Evolutionary conservation across 1,284 basidiomycete genomes (phyloP).

Genomic region (Sanghuangporus sanghuang): DNA sequence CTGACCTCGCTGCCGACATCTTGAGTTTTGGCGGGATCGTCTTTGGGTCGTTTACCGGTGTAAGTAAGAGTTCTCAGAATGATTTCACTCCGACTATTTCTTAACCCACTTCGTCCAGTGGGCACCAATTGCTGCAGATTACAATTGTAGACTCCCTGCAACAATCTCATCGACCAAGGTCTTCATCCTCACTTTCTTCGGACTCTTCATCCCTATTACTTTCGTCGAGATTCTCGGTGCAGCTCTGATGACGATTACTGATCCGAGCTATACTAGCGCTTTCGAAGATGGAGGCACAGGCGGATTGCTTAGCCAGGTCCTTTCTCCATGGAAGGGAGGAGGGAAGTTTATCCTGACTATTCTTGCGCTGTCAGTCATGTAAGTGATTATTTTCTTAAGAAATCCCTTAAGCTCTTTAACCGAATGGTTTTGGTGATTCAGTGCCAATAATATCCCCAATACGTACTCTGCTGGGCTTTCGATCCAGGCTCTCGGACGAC

Average conservation of each 20-base stretch:
- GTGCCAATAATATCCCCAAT: constrained; percentile 56
- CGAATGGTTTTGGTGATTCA: constrained; percentile 19
- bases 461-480: constrained; percentile 54
- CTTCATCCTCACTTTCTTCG: constrained; percentile 51
- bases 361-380: constrained; percentile 50
- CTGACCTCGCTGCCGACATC: constrained; percentile 41
- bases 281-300: constrained; percentile 47
- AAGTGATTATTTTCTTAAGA: constrained; percentile 14
- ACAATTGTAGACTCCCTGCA: constrained; percentile 47
- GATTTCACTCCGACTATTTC: background rate
- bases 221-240: constrained; percentile 56
- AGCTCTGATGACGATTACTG: constrained; percentile 50
- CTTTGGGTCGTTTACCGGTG: constrained; percentile 48
- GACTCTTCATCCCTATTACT: constrained; percentile 48
- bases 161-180: constrained; percentile 41
- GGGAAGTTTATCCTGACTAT: constrained; percentile 58
- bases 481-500: constrained; percentile 49
- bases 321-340: constrained; percentile 44
- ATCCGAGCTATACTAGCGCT: constrained; percentile 43
- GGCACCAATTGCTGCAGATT: constrained; percentile 50
- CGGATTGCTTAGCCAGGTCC: constrained; percentile 37
- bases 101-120: constrained; percentile 26
- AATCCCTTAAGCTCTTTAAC: too few relatives aligned
- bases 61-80: constrained; percentile 22
- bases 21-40: constrained; percentile 55